Base-by-base conservation (phyloP, 129 eudicot species). In the Saposhnikovia divaricata region DNA sequence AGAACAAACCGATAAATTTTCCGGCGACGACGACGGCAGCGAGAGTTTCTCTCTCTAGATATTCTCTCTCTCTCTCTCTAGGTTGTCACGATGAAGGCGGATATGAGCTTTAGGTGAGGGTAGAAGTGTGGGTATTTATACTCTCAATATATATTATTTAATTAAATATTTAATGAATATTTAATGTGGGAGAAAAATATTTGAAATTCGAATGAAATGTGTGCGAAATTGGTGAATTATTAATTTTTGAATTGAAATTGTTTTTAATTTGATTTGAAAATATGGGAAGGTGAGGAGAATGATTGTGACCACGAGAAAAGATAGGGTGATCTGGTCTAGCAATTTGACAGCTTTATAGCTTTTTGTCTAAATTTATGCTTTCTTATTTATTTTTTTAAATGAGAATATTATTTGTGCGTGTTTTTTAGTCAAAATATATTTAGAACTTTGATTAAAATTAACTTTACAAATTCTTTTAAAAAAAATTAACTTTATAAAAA, bases 231-330 rank as follows among this genome's bases (percentile, higher is more conserved):
- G 23, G 28, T 9, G 11, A 8, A 2, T 8, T 23, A 23, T 57
- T 23, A 9, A 0, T 5, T 53, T 53, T 53, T 18, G 3, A 51
- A 15, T 51, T 16, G 23, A 51, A 51, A 51, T 4, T 19, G 5
- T 18, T 18, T 51, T 51, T 51, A 19, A 18, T 6, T 59, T 8
- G 13, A 53, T 18, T 53, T 7, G 50, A n/a, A 59, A 23, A 2
- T 0, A 2, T 0, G 15, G 4, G 80, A 79, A 65, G 31, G 68
- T 34, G 84, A 44, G 83, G 83, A 81, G 90, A 87, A 87, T 87
- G 83, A 87, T 87, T 82, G 79, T 66, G 83, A 85, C 88, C 90
- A 87, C 86, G 88, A 85, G 87, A 78, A 82, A 80, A 80, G 86
- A 80, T 87, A 82, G 86, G 81, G 86, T 87, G 87, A 85, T 86